Evolutionary conservation across 345 rosid species (phyloP).

Genomic region (Gossypium arboreum): DNA sequence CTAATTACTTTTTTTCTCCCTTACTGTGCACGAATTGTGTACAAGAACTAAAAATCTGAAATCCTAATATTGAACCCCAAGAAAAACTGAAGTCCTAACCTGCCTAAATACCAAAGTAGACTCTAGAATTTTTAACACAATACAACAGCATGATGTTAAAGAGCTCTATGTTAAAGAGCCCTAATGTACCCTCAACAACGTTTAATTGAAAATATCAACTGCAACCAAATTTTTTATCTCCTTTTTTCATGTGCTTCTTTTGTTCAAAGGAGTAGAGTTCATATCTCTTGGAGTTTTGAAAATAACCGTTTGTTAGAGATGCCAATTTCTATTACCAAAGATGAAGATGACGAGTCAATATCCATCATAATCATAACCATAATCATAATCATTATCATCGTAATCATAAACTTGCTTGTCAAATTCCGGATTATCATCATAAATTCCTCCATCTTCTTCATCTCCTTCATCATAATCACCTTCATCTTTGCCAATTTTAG

Average conservation of each 20-base stretch:
- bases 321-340: no score
- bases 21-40: no score
- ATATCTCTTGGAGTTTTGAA: neutral
- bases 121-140: no score
- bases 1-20: no score
- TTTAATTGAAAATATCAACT: neutral
- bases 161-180: no score
- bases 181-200: no score
- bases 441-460: neutral
- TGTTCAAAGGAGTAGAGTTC: neutral
- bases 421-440: neutral
- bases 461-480: neutral
- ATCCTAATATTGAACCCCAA: no score
- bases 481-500: neutral
- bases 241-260: neutral
- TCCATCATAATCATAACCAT: constrained; percentile 6
- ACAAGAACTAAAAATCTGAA: no score
- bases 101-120: no score
- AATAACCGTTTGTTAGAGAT: no score
- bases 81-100: no score
- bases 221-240: neutral
- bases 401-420: constrained; percentile 5
- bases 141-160: no score
- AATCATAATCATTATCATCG: neutral
- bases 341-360: neutral